Percentiles rank a stretch among this genome's conserved stretches.
phyloP scores from a whole-genome alignment of 2,329 filamentous ascomycete species.

The Chalaropsis ovoidea region DNA sequence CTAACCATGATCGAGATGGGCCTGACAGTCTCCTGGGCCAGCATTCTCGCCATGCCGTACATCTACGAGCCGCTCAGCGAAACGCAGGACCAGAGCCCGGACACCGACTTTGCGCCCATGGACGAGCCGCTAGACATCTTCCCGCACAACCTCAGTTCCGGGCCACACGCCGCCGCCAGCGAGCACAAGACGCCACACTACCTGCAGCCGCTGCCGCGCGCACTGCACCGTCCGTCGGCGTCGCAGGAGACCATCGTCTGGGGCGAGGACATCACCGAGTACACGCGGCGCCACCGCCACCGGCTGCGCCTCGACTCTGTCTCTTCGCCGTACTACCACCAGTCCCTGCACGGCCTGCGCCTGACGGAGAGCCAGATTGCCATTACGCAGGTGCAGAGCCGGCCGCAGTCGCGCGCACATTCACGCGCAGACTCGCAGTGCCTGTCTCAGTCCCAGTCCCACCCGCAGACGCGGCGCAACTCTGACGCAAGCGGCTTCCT shows the following conservation, averaged over 20 bases:
- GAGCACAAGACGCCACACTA: background rate
- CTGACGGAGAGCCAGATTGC: constrained; percentile 8
- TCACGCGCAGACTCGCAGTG: background rate
- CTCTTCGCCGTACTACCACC: constrained; percentile 7
- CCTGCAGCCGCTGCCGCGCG: constrained; percentile 28
- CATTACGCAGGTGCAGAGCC: constrained; percentile 10
- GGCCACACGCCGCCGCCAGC: background rate
- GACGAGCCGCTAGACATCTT: constrained; percentile 18
- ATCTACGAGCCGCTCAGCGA: constrained; percentile 22
- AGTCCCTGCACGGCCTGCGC: constrained; percentile 4
- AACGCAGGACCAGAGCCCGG: constrained; percentile 21
- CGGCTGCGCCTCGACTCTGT: constrained; percentile 5
- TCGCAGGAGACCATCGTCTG: constrained; percentile 19
- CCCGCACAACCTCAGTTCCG: constrained; percentile 14
- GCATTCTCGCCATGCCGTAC: constrained; percentile 18
- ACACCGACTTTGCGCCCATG: background rate
- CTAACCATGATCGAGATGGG: constrained; percentile 23
- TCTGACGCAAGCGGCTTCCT: constrained; percentile 18
- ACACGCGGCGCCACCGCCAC: constrained; percentile 28
- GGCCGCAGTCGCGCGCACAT: background rate
- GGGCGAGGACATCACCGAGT: constrained; percentile 22
- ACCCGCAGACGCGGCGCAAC: constrained; percentile 9
- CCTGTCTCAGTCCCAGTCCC: background rate
- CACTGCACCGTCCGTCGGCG: constrained; percentile 2
- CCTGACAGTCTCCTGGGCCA: constrained; percentile 20